Conservation (phyloP, 2,329 filamentous ascomycete genomes). For the Rosellinia necatrix region DNA sequence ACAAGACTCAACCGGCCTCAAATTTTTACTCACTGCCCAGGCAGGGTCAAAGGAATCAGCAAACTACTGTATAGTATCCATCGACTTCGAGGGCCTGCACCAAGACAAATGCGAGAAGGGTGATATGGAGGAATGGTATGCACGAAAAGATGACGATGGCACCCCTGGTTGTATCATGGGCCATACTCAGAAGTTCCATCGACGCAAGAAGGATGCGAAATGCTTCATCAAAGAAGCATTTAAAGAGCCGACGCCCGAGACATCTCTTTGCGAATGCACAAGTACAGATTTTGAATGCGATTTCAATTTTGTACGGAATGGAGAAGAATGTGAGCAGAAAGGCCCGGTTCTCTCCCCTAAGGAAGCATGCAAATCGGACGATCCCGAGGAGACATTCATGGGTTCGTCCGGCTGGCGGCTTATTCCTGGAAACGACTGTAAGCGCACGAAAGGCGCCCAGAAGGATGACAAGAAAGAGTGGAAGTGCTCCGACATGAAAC, state of each 20-base stretch:
- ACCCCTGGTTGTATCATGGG: constrained; percentile 93
- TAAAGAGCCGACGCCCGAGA: constrained; percentile 72
- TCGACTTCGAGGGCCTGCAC: constrained; percentile 84
- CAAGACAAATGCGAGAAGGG: constrained; percentile 76
- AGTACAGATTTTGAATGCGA: constrained; percentile 93
- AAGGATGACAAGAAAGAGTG: constrained; percentile 76
- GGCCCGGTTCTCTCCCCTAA: constrained; percentile 69
- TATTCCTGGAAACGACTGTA: constrained; percentile 83
- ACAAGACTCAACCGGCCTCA: constrained; percentile 88
- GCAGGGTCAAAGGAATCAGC: constrained; percentile 55
- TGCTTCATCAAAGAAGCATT: constrained; percentile 91
- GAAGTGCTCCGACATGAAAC: constrained; percentile 69
- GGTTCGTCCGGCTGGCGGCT: constrained; percentile 90
- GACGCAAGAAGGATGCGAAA: constrained; percentile 84
- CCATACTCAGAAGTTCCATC: constrained; percentile 83
- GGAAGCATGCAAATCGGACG: constrained; percentile 69
- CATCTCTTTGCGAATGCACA: constrained; percentile 79
- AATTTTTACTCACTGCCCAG: constrained; percentile 78
- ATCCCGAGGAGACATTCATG: constrained; percentile 73
- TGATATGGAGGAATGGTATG: constrained; percentile 89
- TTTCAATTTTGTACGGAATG: constrained; percentile 81
- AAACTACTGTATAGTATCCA: constrained; percentile 68
- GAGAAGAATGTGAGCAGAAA: constrained; percentile 69
- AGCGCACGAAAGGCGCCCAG: constrained; percentile 61
- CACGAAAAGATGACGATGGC: constrained; percentile 77